Percentiles rank a stretch among this genome's conserved stretches.
These are phyloP conservation scores for Sporobolomyces roseus DNA, from an alignment of 768 basidiomycete genomes.

Conservation along the genomic window DNA sequence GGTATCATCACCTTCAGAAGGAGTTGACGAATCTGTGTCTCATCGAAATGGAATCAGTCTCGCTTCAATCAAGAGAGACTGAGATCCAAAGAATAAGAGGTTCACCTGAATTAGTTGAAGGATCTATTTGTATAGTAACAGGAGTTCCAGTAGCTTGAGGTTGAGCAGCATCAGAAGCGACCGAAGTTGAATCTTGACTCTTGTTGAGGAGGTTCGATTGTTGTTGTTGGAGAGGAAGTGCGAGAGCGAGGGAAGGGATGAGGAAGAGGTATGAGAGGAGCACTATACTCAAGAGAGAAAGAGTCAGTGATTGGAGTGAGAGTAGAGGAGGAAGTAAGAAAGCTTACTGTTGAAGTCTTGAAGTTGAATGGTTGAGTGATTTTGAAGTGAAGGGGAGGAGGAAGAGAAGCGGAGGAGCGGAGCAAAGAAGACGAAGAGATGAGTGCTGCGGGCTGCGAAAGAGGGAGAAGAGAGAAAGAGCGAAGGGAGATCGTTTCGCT, in stretches of 20 bases:
- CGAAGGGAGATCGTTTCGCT: background rate
- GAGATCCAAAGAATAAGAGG: too few species aligned
- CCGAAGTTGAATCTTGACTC: conserved; percentile 4
- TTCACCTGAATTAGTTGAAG: background rate
- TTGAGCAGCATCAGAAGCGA: background rate
- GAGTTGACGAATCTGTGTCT: too few species aligned
- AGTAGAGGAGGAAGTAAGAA: background rate
- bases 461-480: background rate
- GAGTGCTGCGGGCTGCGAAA: too few species aligned
- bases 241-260: conserved; percentile 6
- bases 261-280: conserved; percentile 3
- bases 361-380: too few species aligned
- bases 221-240: background rate
- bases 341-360: too few species aligned
- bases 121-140: background rate
- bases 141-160: background rate
- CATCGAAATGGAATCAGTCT: too few species aligned
- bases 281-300: background rate
- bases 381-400: background rate
- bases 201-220: background rate
- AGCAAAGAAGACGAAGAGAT: background rate
- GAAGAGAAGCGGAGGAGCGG: background rate
- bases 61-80: too few species aligned
- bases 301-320: background rate
- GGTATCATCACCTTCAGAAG: too few species aligned